These are phyloP conservation scores for Stenogyne calaminthoides DNA, from an alignment of 305 asterid species.

Conservation along the genomic window DNA sequence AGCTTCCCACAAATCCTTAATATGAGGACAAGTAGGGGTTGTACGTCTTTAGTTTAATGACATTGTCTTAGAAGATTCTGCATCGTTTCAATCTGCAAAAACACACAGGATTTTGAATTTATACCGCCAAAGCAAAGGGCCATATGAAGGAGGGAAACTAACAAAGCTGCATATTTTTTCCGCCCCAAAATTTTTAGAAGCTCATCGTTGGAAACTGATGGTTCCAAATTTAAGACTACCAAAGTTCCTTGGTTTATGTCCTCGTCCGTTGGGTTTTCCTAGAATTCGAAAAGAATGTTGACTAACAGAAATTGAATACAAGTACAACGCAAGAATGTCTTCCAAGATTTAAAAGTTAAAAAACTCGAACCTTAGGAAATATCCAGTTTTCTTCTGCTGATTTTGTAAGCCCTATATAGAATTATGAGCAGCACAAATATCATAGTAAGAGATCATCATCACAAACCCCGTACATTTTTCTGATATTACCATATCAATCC, in stretches of 20 bases:
- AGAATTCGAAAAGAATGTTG: constrained; percentile 1
- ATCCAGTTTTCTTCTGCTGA: constrained; percentile 74
- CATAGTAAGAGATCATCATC: constrained; percentile 81
- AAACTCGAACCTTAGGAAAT: constrained; percentile 69
- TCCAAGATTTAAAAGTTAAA: not conserved
- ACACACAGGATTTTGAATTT: too few relatives aligned
- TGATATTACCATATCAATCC: constrained; percentile 78
- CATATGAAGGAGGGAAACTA: too few relatives aligned
- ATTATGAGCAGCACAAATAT: constrained; percentile 71
- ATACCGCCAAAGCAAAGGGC: too few relatives aligned
- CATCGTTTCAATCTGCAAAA: too few relatives aligned
- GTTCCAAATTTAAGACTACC: constrained; percentile 73
- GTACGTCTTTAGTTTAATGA: too few relatives aligned
- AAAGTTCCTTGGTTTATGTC: constrained; percentile 81
- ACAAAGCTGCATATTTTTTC: too few relatives aligned
- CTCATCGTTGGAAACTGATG: constrained; percentile 65
- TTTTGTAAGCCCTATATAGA: constrained; percentile 72
- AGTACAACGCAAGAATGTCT: constrained; percentile 9
- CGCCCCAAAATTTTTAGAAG: constrained; percentile 69
- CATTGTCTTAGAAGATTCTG: too few relatives aligned
- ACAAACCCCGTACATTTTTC: constrained; percentile 78
- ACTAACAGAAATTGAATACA: not conserved
- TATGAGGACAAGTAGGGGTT: too few relatives aligned
- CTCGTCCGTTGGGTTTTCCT: constrained; percentile 81
- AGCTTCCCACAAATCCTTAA: too few relatives aligned